Evolutionary conservation across 2,329 filamentous ascomycete species (phyloP).

Genomic region (Fusarium dimerum): DNA sequence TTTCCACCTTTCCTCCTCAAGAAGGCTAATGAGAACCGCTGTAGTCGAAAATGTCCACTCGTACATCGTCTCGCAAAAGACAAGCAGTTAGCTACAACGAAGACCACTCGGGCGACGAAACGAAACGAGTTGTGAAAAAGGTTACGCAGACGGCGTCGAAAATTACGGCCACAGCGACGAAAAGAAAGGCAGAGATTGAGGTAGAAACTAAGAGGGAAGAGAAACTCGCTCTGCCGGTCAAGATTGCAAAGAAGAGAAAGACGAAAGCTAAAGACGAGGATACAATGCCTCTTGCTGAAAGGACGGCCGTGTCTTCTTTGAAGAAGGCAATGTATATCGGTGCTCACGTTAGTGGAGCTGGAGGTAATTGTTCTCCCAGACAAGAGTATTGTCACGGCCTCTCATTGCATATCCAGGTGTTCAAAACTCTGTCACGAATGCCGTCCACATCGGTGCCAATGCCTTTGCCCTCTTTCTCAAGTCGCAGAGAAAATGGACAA

Average conservation of each 20-base stretch:
- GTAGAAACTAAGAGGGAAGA: slow-evolving; percentile 25
- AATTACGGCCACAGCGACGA: slow-evolving; percentile 17
- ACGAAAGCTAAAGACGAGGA: slow-evolving; percentile 42
- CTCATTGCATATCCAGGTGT: slow-evolving; percentile 59
- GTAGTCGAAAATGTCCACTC: slow-evolving; percentile 13
- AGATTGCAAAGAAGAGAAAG: slow-evolving; percentile 46
- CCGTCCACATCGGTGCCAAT: slow-evolving; percentile 82
- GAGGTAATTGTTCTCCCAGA: slow-evolving; percentile 56
- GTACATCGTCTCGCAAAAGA: slow-evolving; percentile 36
- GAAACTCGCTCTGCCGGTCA: slow-evolving; percentile 20
- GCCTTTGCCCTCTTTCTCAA: slow-evolving; percentile 95
- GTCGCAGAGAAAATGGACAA: slow-evolving; percentile 93
- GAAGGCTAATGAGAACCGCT: slow-evolving; percentile 26
- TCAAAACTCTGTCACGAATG: slow-evolving; percentile 82
- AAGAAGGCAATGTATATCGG: slow-evolving; percentile 79
- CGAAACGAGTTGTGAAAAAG: slow-evolving; percentile 2
- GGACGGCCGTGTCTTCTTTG: slow-evolving; percentile 65
- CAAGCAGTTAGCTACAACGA: slow-evolving; percentile 36
- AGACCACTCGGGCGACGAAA: slow-evolving; percentile 21
- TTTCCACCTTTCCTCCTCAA: too few relatives aligned
- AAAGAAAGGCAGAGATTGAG: slow-evolving; percentile 34
- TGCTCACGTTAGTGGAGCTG: slow-evolving; percentile 87
- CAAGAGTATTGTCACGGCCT: background rate
- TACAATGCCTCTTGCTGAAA: slow-evolving; percentile 63
- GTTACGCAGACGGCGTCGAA: slow-evolving; percentile 8